Conservation (phyloP, 768 basidiomycete genomes). For the Sarcodon aspratus region DNA sequence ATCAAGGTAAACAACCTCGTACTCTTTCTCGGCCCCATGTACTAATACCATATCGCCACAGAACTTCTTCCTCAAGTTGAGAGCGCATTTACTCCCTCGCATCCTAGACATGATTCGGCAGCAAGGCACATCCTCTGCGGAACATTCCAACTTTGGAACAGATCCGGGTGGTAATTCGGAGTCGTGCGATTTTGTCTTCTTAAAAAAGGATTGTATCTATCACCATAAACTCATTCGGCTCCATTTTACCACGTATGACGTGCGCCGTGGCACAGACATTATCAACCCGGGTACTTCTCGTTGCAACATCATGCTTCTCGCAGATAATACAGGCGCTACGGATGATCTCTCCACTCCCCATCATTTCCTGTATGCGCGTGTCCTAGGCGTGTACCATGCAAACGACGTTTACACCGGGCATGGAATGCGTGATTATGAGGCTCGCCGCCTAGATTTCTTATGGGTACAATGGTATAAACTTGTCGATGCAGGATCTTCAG, state of each 20-base stretch:
- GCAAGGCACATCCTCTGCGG: too few relatives aligned
- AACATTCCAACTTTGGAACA: too few relatives aligned
- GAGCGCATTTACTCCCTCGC: too few relatives aligned
- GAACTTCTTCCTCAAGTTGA: too few relatives aligned
- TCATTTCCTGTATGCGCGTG: slow-evolving; percentile 4
- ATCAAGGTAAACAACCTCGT: background rate
- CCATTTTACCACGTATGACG: slow-evolving; percentile 13
- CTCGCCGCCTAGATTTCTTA: background rate
- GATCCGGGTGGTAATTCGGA: too few relatives aligned
- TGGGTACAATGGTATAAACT: background rate
- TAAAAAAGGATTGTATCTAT: background rate
- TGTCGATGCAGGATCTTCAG: background rate
- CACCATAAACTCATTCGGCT: background rate
- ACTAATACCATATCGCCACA: too few relatives aligned
- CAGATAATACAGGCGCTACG: background rate
- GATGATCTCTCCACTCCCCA: background rate
- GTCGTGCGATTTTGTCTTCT: background rate
- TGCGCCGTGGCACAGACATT: slow-evolving; percentile 8
- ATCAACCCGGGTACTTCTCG: slow-evolving; percentile 3
- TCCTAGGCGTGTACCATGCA: slow-evolving; percentile 2
- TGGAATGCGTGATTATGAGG: background rate
- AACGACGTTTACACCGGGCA: background rate
- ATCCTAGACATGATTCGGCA: too few relatives aligned
- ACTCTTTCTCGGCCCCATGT: too few relatives aligned
- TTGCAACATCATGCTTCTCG: slow-evolving; percentile 7